phyloP scores from a whole-genome alignment of 306 rosid genomes.

The Inga oerstediana region DNA sequence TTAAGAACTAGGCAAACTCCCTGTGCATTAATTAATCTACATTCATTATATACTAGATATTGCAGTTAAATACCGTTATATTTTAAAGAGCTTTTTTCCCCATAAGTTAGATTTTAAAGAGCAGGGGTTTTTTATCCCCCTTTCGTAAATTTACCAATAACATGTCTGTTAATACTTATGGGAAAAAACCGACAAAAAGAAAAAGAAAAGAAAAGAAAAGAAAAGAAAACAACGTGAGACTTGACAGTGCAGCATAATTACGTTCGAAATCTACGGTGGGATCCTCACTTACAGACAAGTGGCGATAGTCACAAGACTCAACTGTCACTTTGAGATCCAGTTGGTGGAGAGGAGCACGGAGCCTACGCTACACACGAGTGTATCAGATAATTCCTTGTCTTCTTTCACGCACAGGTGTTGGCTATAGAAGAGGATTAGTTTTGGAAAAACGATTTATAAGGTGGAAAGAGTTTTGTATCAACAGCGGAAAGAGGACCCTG shows the following conservation, averaged over 20 bases:
- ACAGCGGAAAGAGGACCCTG: no score
- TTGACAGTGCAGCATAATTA: not conserved
- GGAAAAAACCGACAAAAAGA: no score
- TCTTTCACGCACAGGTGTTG: conserved; percentile 20
- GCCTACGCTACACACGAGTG: not conserved
- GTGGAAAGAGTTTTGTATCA: no score
- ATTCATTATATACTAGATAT: not conserved
- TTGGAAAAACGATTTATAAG: no score
- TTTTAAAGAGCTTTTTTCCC: not conserved
- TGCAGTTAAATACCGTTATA: not conserved
- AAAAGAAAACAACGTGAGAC: no score
- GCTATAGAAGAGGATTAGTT: not conserved
- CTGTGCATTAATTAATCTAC: not conserved
- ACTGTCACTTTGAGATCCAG: not conserved
- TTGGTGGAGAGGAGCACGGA: not conserved
- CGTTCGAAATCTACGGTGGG: not conserved
- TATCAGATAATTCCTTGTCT: not conserved
- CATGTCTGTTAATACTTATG: not conserved
- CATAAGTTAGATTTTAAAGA: no score
- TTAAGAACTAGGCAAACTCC: not conserved
- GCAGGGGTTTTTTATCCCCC: not conserved
- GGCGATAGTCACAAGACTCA: not conserved
- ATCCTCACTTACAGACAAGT: not conserved
- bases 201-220: no score
- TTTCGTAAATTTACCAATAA: not conserved